Conservation (phyloP, 176 grass and related monocot genomes). For the Areca catechu region DNA sequence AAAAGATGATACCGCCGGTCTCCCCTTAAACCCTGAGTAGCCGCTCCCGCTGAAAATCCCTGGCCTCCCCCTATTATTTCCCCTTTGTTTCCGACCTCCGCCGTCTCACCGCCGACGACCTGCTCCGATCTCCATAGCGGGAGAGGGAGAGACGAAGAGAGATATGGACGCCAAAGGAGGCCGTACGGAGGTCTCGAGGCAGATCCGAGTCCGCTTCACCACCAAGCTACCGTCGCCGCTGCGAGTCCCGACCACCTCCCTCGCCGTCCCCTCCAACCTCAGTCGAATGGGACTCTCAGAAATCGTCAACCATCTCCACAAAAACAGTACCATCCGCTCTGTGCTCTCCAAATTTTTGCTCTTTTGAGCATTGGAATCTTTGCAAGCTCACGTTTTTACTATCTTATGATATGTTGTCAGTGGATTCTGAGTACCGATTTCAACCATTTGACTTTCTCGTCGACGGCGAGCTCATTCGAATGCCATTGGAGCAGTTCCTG, state of each 20-base stretch:
- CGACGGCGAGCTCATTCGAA: constrained; percentile 66
- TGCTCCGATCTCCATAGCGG: too few relatives aligned
- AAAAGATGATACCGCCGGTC: too few relatives aligned
- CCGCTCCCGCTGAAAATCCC: too few relatives aligned
- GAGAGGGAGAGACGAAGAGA: too few relatives aligned
- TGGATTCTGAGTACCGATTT: constrained; percentile 38
- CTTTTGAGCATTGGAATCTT: background rate
- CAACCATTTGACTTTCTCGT: constrained; percentile 90
- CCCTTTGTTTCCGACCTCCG: too few relatives aligned
- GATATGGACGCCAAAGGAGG: background rate
- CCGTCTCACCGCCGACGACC: too few relatives aligned
- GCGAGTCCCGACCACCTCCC: constrained; percentile 31
- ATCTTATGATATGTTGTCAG: constrained; percentile 17
- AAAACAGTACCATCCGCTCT: constrained; percentile 24
- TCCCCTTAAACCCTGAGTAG: too few relatives aligned
- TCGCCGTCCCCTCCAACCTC: constrained; percentile 69
- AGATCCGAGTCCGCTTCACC: constrained; percentile 81
- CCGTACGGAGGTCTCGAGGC: constrained; percentile 42
- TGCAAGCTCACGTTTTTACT: constrained; percentile 1
- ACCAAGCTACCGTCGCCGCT: constrained; percentile 53
- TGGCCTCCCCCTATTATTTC: too few relatives aligned
- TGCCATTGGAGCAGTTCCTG: constrained; percentile 79
- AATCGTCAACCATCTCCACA: constrained; percentile 67
- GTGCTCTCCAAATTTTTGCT: background rate
- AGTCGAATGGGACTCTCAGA: constrained; percentile 79